Percentiles rank a stretch among this genome's conserved stretches.
Conservation (phyloP, 345 rosid genomes). For the Draba incana region DNA sequence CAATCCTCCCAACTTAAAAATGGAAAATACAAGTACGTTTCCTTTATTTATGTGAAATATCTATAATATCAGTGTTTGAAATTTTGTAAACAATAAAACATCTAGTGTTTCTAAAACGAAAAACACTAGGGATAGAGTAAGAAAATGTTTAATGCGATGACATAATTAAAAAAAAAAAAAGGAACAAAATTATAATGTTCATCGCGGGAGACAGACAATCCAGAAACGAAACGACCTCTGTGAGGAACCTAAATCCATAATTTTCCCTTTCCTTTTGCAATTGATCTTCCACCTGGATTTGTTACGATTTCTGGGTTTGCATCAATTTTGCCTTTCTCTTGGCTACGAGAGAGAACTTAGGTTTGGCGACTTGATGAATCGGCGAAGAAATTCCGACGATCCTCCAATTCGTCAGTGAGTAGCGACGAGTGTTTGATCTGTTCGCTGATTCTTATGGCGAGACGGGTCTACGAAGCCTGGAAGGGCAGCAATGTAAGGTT, state of each 20-base stretch:
- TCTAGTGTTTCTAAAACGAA: too few relatives aligned
- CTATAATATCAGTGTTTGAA: too few relatives aligned
- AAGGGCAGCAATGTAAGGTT: conserved; percentile 83
- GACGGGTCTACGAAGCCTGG: conserved; percentile 82
- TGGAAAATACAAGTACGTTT: too few relatives aligned
- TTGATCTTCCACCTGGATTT: background rate
- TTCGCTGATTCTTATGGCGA: conserved; percentile 54
- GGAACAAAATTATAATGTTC: conserved; percentile 16
- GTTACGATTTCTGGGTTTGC: background rate
- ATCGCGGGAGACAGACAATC: conserved; percentile 11
- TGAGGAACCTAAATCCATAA: background rate
- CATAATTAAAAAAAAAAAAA: too few relatives aligned
- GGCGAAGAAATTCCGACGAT: conserved; percentile 32
- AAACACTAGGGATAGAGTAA: too few relatives aligned
- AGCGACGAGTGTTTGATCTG: conserved; percentile 32
- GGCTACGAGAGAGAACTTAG: background rate
- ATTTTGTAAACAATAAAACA: too few relatives aligned
- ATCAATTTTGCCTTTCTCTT: too few relatives aligned
- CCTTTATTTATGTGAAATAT: too few relatives aligned
- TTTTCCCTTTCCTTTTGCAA: background rate
- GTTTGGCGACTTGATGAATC: conserved; percentile 28
- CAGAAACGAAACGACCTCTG: conserved; percentile 22
- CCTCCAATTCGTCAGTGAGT: conserved; percentile 41
- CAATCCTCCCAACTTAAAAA: too few relatives aligned
- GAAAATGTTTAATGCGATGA: too few relatives aligned